A percentile compares a stretch with the other conserved stretches of the same genome.
phyloP scores from a whole-genome alignment of 495 filamentous ascomycete genomes.

The Amorphotheca resinae region DNA sequence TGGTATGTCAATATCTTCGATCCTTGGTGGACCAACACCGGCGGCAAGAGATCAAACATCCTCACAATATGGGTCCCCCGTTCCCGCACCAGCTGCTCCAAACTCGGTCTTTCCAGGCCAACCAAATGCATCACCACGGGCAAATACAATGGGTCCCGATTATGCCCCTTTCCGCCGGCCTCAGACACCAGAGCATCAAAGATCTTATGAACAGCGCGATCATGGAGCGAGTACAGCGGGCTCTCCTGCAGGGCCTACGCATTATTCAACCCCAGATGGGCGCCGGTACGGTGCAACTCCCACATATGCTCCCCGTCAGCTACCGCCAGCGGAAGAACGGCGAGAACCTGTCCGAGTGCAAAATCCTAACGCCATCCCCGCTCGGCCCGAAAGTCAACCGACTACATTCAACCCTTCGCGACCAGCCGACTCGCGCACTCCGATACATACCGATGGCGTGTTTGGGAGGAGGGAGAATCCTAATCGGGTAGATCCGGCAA shows the following conservation, averaged over 20 bases:
- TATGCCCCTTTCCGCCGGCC: slow-evolving; percentile 53
- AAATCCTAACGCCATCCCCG: slow-evolving; percentile 26
- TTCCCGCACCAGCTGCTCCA: slow-evolving; percentile 31
- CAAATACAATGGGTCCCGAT: slow-evolving; percentile 33
- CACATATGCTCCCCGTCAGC: slow-evolving; percentile 24
- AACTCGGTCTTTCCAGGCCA: slow-evolving; percentile 32
- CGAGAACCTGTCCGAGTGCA: slow-evolving; percentile 31
- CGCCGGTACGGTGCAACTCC: slow-evolving; percentile 43
- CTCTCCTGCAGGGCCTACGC: slow-evolving; percentile 30
- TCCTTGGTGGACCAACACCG: slow-evolving; percentile 59
- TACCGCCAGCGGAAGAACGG: slow-evolving; percentile 18
- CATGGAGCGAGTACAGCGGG: slow-evolving; percentile 32
- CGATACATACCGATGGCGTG: slow-evolving; percentile 10
- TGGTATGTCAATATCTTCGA: slow-evolving; percentile 94
- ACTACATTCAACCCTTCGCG: slow-evolving; percentile 32
- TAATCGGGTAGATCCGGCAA: slow-evolving; percentile 9
- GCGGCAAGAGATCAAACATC: slow-evolving; percentile 41
- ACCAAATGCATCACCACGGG: slow-evolving; percentile 39
- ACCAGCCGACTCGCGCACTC: slow-evolving; percentile 21
- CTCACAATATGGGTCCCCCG: slow-evolving; percentile 33
- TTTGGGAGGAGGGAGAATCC: slow-evolving; percentile 14
- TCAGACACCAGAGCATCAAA: slow-evolving; percentile 58
- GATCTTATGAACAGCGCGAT: slow-evolving; percentile 35
- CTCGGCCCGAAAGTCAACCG: slow-evolving; percentile 39
- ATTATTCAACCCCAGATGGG: slow-evolving; percentile 38